Evolutionary conservation across 495 filamentous ascomycete species (phyloP), one percentile per base, ranked within the genome.

Genomic region (Pyrenula aspistea): DNA sequence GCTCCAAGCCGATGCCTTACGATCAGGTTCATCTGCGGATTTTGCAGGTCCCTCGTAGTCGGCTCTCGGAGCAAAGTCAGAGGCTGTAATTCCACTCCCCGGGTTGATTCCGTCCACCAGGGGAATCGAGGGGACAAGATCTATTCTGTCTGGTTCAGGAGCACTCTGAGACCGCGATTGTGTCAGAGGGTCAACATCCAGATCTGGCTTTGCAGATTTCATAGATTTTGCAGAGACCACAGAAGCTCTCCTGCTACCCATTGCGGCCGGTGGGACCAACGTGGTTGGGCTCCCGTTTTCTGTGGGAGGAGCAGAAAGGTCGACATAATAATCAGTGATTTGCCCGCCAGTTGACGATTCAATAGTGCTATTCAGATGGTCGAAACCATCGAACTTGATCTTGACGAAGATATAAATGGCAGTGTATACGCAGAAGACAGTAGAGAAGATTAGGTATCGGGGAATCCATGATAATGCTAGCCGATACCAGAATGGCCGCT

Each of bases 381-480:
- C 62, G 25, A 61, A 65, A 57, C 53, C 65, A 59, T 57, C 60
- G 59, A 60, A 80, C 55, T 73, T 70, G 51, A 68, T 68, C 15
- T 74, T 71, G 12, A 87, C 79, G 59, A 88, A 84, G n/a, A 82
- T 62, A 62, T 89, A 88, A 24, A 90, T 83, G 1, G 77, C 74
- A 22, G 77, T 67, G 58, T 87, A 87, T 10, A 88, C 79, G 53
- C 71, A 62, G 11, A 86, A 61, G 56, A 88, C 82, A 49, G 75
- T 71, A 31, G 73, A 65, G 60, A 83, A 78, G 25, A 90, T 82
- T 22, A 87, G 54, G 58, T 90, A 91, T 24, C 87, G 76, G 25
- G 87, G 87, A 15, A 83, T 73, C 87, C 87, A 91, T 52, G 77
- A 77, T 25, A 90, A 71, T 2, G 77, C 80, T 25, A 85, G 70